Evolutionary conservation across 495 filamentous ascomycete species (phyloP).

Genomic region (Cercophora newfieldiana): DNA sequence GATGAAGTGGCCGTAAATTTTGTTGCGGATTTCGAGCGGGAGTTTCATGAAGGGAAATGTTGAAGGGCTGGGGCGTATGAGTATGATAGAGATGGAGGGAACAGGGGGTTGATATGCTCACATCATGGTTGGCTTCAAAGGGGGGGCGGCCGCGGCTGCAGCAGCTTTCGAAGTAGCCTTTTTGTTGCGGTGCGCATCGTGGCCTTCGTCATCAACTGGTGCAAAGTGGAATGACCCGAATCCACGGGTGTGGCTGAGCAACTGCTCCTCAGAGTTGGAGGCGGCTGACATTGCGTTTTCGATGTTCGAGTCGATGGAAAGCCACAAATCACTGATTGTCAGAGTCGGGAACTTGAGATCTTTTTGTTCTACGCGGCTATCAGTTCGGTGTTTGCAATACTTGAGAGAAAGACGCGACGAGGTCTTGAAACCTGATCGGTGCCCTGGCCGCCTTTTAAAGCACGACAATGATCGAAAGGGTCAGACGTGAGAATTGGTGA

Average conservation of each 20-base stretch:
- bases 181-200: background rate
- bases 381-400: no score
- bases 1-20: constrained; percentile 1
- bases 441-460: background rate
- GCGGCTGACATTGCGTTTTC: background rate
- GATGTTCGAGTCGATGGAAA: background rate
- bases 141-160: background rate
- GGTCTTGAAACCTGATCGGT: no score
- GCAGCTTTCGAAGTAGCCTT: background rate
- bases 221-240: constrained; percentile 22
- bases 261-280: background rate
- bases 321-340: background rate
- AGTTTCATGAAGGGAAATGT: constrained; percentile 8
- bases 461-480: background rate
- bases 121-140: background rate
- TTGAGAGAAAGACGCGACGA: no score
- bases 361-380: no score
- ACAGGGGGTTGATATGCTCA: no score
- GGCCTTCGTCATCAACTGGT: constrained; percentile 1
- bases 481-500: background rate
- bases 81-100: background rate
- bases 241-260: constrained; percentile 13
- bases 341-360: no score
- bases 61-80: background rate
- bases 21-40: constrained; percentile 7